Evolutionary conservation across 2,329 filamentous ascomycete species (phyloP), one percentile per base, ranked within the genome.

Genomic region (Waltergamsia citrina): DNA sequence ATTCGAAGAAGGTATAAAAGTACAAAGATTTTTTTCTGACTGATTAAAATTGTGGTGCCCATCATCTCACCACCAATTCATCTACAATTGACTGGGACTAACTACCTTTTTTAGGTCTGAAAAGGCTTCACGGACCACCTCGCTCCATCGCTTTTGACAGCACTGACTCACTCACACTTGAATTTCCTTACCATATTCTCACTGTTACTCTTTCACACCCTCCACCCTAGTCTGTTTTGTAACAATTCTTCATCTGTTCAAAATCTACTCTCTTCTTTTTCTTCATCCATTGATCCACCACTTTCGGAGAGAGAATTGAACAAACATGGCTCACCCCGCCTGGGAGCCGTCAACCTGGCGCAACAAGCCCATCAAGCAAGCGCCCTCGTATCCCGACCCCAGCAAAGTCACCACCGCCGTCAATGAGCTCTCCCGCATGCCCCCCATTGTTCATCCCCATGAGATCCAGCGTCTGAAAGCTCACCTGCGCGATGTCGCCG

Each of bases 401-500:
- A 53, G 59, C 11, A 71, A 71, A 16, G 69, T 87, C 25, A 57
- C 68, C 33, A 68, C 68, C 30, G 74, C 81, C 11, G 61, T 78
- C 29, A 55, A 61, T 2, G 80, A 86, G 56, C 77, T 92, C 24
- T 60, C 69, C 31, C 69, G 67, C 19, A 66, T 92, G 7, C 85
- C 85, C 6, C 85, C 85, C 17, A 74, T 92, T 32, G 85, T 92
- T 20, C 85, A 85, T 37, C 80, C 84, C 4, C 69, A 70, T 32
- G 85, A 92, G 60, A 94, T 98, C 50, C 69, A 75, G 46, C 81
- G 76, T 42, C 71, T 98, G 34, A 87, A 87, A 52, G 68, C 75
- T 34, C 81, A 76, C 48, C 71, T 98, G 16, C 76, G 77, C 38
- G 85, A 94, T 62, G 92, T 94, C 6, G 92, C 92, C 5, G 66